A percentile compares a stretch with the other conserved stretches of the same genome.
Conservation (phyloP, 768 basidiomycete genomes). For the Agrocybe pediades region DNA sequence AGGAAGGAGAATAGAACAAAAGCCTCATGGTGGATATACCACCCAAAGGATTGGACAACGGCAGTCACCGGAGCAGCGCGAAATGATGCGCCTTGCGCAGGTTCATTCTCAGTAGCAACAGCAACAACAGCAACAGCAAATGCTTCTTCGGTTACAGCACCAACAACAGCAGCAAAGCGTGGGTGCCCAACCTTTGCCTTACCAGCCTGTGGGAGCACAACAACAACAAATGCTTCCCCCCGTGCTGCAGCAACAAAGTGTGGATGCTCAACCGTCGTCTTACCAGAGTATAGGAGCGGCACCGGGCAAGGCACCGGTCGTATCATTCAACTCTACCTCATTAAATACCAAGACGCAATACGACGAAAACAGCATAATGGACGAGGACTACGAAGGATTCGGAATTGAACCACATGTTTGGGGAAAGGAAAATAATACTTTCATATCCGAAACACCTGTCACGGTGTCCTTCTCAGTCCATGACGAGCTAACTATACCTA, state of each 20-base stretch:
- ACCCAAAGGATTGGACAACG: not conserved
- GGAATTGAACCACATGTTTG: constrained; percentile 5
- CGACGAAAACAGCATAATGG: not conserved
- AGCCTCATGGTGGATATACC: too few species aligned
- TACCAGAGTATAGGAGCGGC: too few species aligned
- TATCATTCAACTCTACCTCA: too few species aligned
- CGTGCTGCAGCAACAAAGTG: not conserved
- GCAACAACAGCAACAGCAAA: not conserved
- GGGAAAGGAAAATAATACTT: constrained; percentile 37
- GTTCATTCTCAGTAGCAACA: not conserved
- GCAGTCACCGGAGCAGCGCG: too few species aligned
- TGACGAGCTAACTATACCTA: constrained; percentile 51
- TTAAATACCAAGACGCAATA: too few species aligned
- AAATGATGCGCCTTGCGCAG: too few species aligned
- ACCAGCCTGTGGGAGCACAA: not conserved
- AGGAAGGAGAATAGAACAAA: constrained; percentile 31
- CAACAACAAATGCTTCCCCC: not conserved
- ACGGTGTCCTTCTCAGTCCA: constrained; percentile 53
- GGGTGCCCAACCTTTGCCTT: not conserved
- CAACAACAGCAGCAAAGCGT: constrained; percentile 6
- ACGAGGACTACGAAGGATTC: constrained; percentile 35
- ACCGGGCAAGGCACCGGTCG: too few species aligned
- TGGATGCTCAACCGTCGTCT: not conserved
- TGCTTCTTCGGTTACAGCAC: not conserved
- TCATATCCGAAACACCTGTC: constrained; percentile 55